Conservation (phyloP, 1,139 yeast genomes). For the Komagataea norvegica region DNA sequence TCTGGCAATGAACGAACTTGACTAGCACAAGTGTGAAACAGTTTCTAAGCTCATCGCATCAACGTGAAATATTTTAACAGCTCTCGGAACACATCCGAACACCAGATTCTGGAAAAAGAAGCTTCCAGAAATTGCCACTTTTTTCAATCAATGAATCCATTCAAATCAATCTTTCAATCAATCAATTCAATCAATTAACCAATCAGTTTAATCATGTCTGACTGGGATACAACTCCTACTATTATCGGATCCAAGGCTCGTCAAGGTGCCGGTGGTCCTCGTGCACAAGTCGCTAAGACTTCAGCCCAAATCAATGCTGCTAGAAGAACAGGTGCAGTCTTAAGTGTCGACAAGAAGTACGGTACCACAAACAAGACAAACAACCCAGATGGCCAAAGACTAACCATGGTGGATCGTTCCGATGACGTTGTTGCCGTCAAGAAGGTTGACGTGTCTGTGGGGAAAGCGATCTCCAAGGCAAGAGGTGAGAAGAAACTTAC, state of each 20-base stretch:
- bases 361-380: slow-evolving; percentile 59
- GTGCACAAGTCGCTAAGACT: slow-evolving; percentile 77
- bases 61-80: slow-evolving; percentile 1
- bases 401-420: slow-evolving; percentile 87
- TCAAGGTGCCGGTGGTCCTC: slow-evolving; percentile 85
- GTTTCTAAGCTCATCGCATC: slow-evolving; percentile 3
- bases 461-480: slow-evolving; percentile 80
- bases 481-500: slow-evolving; percentile 87
- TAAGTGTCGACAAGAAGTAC: slow-evolving; percentile 91
- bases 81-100: slow-evolving; percentile 1
- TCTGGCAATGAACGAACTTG: neutral
- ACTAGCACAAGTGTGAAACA: neutral
- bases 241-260: slow-evolving; percentile 85
- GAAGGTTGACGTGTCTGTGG: slow-evolving; percentile 78
- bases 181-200: neutral
- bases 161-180: too few species aligned
- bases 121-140: neutral
- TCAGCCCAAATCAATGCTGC: slow-evolving; percentile 84
- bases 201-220: slow-evolving; percentile 42
- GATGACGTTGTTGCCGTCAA: slow-evolving; percentile 93
- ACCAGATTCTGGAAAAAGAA: slow-evolving; percentile 8
- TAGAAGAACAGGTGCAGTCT: slow-evolving; percentile 82
- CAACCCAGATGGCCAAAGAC: slow-evolving; percentile 89
- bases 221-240: slow-evolving; percentile 82
- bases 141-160: neutral